Base-by-base conservation (phyloP, 345 rosid species). In the Salix arbutifolia region DNA sequence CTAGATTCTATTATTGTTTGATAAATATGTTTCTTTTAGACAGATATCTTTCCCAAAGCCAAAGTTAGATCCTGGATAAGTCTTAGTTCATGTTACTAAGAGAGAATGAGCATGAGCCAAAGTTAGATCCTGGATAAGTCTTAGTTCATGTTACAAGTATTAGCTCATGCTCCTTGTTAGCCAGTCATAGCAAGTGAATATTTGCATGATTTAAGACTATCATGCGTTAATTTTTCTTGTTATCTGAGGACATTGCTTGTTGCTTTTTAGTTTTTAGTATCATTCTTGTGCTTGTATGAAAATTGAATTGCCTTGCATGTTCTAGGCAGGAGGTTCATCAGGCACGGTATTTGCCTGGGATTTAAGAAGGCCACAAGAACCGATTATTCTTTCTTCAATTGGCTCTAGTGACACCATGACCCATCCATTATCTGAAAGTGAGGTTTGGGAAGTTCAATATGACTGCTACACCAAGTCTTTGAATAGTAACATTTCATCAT, bases 341-440 rank as follows among this genome's bases (percentile, higher is more conserved):
- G 97, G 97, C 23, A 83, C 88, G 68, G 85, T 91, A 52, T 91
- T 95, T 88, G 97, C 92, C 52, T 95, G 97, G 99, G 99, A 95
- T 83, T 87, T 89, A 65, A 86, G 97, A 17, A 80, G 89, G 86
- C 96, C 85, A 16, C 85, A 88, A 48, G 87, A 86, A 50, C 88
- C 97, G 48, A 84, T 91, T 73, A 75, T 92, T 72, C 93, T 94
- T 37, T 89, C 97, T 80, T 96, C 94, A 69, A 69, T 76, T 28
- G 88, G 84, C 65, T 64, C 74, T 19, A 89, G 81, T 64, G 90
- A 83, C 61, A 73, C 64, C 76, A 71, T 67, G 18, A 79, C 66
- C 67, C 79, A 74, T 44, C 79, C 88, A 31, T 78, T 90, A 69
- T 91, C 94, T 71, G 97, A 89, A 77, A 91, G 97, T 76, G 97